These are phyloP conservation scores for Fomitopsis pinicola DNA, from an alignment of 1,284 basidiomycete species.

Conservation along the genomic window DNA sequence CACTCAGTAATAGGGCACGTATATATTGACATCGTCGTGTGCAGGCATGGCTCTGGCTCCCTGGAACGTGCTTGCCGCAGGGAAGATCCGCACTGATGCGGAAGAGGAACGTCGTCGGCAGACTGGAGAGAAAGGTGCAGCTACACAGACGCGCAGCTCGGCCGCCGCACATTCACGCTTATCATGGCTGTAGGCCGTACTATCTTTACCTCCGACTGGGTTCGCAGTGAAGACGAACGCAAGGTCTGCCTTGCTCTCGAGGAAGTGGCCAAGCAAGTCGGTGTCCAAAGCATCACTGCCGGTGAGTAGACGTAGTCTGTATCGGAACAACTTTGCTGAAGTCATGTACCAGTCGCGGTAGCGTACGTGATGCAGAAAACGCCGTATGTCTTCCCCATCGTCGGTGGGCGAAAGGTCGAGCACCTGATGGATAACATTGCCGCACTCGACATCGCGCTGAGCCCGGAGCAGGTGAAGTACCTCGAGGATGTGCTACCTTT, in stretches of 20 bases:
- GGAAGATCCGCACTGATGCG: conserved; percentile 43
- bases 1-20: neutral
- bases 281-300: conserved; percentile 22
- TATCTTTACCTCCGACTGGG: conserved; percentile 29
- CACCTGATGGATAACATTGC: conserved; percentile 46
- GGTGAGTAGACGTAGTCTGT: conserved; percentile 3
- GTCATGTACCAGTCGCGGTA: conserved; percentile 35
- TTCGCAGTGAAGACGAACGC: conserved; percentile 36
- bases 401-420: conserved; percentile 47
- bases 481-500: conserved; percentile 40
- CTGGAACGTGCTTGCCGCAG: conserved; percentile 46
- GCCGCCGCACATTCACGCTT: too few species aligned
- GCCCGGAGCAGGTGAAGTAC: conserved; percentile 37
- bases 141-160: neutral
- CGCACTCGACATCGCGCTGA: conserved; percentile 39
- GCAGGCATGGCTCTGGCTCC: conserved; percentile 43
- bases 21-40: neutral
- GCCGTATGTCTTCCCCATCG: conserved; percentile 19
- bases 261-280: conserved; percentile 40
- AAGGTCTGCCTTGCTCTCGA: conserved; percentile 38
- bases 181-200: conserved; percentile 19
- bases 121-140: conserved; percentile 37
- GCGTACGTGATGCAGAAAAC: conserved; percentile 45
- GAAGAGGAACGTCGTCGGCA: conserved; percentile 38
- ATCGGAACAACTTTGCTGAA: conserved; percentile 18